Evolutionary conservation across 1,139 yeast genomes (phyloP), one percentile per base, ranked within the genome.

Genomic region (Wickerhamomyces sp.): DNA sequence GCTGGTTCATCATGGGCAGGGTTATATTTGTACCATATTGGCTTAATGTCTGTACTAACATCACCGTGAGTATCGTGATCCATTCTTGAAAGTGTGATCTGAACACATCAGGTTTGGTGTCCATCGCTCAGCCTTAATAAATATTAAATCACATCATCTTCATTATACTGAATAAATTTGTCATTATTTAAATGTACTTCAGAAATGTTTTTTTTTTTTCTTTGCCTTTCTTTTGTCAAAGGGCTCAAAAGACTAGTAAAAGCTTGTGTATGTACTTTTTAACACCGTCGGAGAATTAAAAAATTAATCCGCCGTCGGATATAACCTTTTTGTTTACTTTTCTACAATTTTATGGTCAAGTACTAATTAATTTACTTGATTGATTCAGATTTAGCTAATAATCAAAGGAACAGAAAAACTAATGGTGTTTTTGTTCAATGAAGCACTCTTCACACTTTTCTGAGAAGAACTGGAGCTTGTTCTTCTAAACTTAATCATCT

Each of bases 11-110:
- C 37, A 60, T 48, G 1, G 65, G 58, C 18, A 62, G 43, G 1
- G 60, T 51, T 40, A 61, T 65, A 2, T 56, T 52, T 0, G 58
- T 45, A 7, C 64, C 63, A 4, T 62, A 59, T 38, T 60, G 65
- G 42, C 59, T 61, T 18, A 62, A 37, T 5, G 60, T 37, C 41
- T 63, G 67, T 13, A 72, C 67, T 55, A 68, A 49, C 49, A 70
- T 62, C 29, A 70, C 60, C 4, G 63, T 44, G 1, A 55, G 37
- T 0, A 69, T 61, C 10, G 66, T 55, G 1, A 55, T 40, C n/a
- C 54, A 45, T 46, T 70, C 75, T 43, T 63, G 67, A 21, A 43
- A 36, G 4, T 30, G 28, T 15, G 32, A 33, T 18, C 34, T 33
- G 31, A 37, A 45, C 6, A 5, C 7, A n/a, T 12, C 5, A 14